Evolutionary conservation across 179 eudicot species (phyloP).

Genomic region (Camellia oleifera): DNA sequence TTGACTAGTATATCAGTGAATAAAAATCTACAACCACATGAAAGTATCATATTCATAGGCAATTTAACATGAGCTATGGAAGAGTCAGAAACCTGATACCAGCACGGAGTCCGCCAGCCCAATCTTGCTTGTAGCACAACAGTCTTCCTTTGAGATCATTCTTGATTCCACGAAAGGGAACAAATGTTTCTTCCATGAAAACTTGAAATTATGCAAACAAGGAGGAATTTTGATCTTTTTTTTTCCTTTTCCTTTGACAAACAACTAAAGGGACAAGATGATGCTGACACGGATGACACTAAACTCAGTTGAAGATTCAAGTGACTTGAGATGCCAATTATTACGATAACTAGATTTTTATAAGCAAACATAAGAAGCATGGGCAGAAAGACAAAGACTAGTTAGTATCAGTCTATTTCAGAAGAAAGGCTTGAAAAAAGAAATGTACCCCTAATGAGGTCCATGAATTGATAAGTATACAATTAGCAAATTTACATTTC

Average conservation of each 20-base stretch:
- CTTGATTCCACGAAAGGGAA: constrained; percentile 91
- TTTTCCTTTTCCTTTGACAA: constrained; percentile 11
- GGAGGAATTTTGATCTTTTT: constrained; percentile 1
- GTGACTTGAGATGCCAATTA: constrained; percentile 64
- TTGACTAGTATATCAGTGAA: neutral
- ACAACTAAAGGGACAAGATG: constrained; percentile 16
- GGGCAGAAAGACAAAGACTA: constrained; percentile 33
- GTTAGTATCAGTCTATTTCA: constrained; percentile 11
- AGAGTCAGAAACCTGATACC: constrained; percentile 70
- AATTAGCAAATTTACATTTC: constrained; percentile 41
- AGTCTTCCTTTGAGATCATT: constrained; percentile 88
- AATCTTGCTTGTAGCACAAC: constrained; percentile 93
- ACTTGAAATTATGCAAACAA: constrained; percentile 17
- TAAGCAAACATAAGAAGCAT: constrained; percentile 15
- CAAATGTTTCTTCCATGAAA: constrained; percentile 92
- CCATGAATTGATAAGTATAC: constrained; percentile 19
- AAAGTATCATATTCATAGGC: neutral
- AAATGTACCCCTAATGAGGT: constrained; percentile 24
- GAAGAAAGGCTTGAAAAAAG: constrained; percentile 5
- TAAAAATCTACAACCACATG: neutral
- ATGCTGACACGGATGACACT: constrained; percentile 19
- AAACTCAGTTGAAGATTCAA: constrained; percentile 24
- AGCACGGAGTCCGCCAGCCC: constrained; percentile 91
- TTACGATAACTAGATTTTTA: constrained; percentile 35
- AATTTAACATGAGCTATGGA: neutral